Evolutionary conservation across 352 stramenopile species (phyloP), one percentile per base, ranked within the genome.

Genomic region (Halophytophthora batemanensis): DNA sequence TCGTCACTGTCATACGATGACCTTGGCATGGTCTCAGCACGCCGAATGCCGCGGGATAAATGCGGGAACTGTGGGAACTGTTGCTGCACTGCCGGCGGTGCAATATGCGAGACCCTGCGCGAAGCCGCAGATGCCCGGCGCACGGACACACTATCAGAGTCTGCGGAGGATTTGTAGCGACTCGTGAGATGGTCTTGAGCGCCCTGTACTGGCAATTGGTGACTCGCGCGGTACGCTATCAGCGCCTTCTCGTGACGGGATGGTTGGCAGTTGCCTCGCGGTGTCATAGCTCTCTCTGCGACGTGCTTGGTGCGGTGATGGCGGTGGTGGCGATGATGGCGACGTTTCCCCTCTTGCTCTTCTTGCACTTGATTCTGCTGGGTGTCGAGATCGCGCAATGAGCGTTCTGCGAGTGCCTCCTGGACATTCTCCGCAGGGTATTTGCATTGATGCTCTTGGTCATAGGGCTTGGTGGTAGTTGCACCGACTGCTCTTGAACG

Each of bases 41-140:
- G 61, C 19, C 50, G 46, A 7, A 59, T 25, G 2, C 36, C 50
- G 17, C 44, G 49, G 6, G 34, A 17, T 2, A 39, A 53, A 14
- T 53, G 23, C 14, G 37, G n/a, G 22, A 13, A 47, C 25, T 28
- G 25, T 6, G 45, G 40, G 21, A 42, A 41, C 13, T 12, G 12
- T 4, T 17, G 50, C 18, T 53, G 47, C 17, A 31, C n/a, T 40
- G 37, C 29, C 6, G 45, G 41, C n/a, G 35, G 41, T 29, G 38
- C 47, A 28, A 42, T 57, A 42, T 58, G 49, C 13, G 55, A 63
- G n/a, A 50, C 57, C 42, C 47, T 50, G 48, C 52, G 52, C 1
- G 42, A 28, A 11, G 18, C 57, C 18, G 15, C 48, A 15, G 51
- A 11, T 11, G 50, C 55, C 10, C 36, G 40, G 21, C 25, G 25